These are phyloP conservation scores for Filobasidium uniguttulatum DNA, from an alignment of 1,284 basidiomycete species.

Conservation along the genomic window DNA sequence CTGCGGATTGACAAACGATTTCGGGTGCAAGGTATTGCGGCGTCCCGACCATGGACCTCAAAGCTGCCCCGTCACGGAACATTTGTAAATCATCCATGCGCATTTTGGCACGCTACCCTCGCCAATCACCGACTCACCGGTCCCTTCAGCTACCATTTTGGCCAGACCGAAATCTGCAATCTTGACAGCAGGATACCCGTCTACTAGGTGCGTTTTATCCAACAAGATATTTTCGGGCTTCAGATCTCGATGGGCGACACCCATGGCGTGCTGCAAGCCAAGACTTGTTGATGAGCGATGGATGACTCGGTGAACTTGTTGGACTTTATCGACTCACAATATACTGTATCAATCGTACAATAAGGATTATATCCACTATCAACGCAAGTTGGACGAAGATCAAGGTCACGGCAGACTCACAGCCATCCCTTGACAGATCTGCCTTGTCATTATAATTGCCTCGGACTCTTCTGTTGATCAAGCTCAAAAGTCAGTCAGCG, in stretches of 20 bases:
- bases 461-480: constrained; percentile 33
- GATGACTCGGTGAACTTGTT: background rate
- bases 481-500: constrained; percentile 18
- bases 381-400: background rate
- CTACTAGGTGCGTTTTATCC: constrained; percentile 34
- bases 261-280: constrained; percentile 25
- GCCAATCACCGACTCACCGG: background rate
- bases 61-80: constrained; percentile 29
- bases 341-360: too few species aligned
- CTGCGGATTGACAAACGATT: constrained; percentile 57
- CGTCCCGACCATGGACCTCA: constrained; percentile 37
- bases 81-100: background rate
- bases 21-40: constrained; percentile 63
- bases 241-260: constrained; percentile 71
- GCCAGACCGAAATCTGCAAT: constrained; percentile 89
- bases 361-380: background rate
- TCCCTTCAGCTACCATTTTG: constrained; percentile 43
- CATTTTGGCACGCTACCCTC: background rate
- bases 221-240: constrained; percentile 53
- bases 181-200: constrained; percentile 23
- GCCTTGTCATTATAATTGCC: constrained; percentile 26
- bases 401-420: constrained; percentile 4
- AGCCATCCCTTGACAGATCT: constrained; percentile 37
- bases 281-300: constrained; percentile 9
- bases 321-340: constrained; percentile 21